phyloP scores from a whole-genome alignment of 768 basidiomycete genomes.

The Mycena pura region DNA sequence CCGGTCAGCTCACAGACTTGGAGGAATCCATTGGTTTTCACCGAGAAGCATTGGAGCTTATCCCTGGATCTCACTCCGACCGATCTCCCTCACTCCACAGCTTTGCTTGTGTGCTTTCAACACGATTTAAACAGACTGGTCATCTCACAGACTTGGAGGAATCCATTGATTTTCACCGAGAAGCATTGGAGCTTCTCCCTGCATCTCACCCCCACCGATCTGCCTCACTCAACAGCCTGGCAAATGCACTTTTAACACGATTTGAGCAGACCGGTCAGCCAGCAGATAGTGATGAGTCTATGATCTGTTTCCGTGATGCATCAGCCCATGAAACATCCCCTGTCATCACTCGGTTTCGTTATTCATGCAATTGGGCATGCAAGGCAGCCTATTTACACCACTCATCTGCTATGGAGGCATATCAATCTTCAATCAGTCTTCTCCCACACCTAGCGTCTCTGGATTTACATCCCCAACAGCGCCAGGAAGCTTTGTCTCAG shows the following conservation, averaged over 20 bases:
- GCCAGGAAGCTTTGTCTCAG: neutral
- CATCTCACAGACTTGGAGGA: neutral
- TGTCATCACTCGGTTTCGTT: neutral
- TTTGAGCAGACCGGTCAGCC: neutral
- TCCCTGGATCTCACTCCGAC: neutral
- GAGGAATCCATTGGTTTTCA: neutral
- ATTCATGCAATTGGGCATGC: conserved; percentile 1
- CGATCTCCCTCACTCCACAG: neutral
- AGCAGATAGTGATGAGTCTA: neutral
- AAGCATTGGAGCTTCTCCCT: neutral
- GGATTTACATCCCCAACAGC: neutral
- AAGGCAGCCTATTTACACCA: neutral
- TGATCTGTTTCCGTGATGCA: neutral
- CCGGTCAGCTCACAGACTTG: neutral
- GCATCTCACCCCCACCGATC: neutral
- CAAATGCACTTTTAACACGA: neutral
- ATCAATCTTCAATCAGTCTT: conserved; percentile 1
- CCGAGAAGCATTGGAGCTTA: neutral
- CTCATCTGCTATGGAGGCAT: conserved; percentile 7
- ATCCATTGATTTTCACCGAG: conserved; percentile 1
- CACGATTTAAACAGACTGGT: neutral
- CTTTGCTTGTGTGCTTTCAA: neutral
- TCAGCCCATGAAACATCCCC: conserved; percentile 1
- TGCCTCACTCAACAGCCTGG: neutral
- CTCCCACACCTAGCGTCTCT: neutral